Evolutionary conservation across 768 basidiomycete genomes (phyloP), one percentile per base, ranked within the genome.

Genomic region (Lyophyllum semitale): DNA sequence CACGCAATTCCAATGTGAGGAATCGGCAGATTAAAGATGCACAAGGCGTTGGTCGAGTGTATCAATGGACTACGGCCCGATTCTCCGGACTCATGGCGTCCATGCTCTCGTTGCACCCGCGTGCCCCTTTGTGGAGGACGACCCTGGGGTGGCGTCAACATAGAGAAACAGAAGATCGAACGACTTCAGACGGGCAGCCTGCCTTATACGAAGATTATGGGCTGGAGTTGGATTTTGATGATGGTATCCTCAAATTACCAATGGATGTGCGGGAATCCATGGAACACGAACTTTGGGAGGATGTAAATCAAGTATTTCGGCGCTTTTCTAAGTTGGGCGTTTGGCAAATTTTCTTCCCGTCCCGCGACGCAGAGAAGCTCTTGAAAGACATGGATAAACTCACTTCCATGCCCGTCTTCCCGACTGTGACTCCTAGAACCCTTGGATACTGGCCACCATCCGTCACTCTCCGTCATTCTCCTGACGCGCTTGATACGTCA

Each of bases 261-360:
- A 7, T 4, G 11, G 11, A 43, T 5, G 5, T 43, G 4, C 3
- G 8, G 4, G 41, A 5, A 13, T 3, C 41, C 9, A 4, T 55
- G 48, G 33, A 50, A 5, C 42, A 37, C 12, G 42, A 55, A 18
- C 35, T 11, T 12, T 23, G n/a, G 22, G 41, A 20, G 3, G n/a
- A 27, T 6, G n/a, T 55, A 4, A 29, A 20, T 8, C 15, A 18
- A 50, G n/a, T 51, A 26, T 17, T 20, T 22, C 43, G 43, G 1
- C 50, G 17, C 13, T 20, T n/a, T 26, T 23, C 50, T 17, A 23
- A 22, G 4, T 23, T 48, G 25, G 51, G 38, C 7, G 47, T 40
- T 20, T 57, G 55, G 55, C 43, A 42, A 12, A 48, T 53, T 18
- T 57, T 57, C 26, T 47, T 25, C 46, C 38, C 25, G 7, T 51